These are phyloP conservation scores for Aspergillus fischeri DNA, from an alignment of 2,329 filamentous ascomycete species.

Conservation along the genomic window DNA sequence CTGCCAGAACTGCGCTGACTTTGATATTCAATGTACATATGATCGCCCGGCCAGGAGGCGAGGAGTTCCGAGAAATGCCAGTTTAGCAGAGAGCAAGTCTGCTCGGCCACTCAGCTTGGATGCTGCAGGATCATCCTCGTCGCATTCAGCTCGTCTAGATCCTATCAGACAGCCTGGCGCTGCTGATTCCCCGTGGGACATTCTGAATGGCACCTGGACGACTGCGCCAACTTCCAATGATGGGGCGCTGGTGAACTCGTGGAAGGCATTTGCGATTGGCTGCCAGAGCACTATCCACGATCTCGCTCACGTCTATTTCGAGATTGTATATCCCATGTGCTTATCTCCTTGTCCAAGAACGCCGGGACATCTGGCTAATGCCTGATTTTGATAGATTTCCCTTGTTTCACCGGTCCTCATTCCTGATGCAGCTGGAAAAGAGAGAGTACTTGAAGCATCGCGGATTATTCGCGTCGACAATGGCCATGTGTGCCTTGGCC, in stretches of 20 bases:
- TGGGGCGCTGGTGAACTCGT: neutral
- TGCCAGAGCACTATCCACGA: neutral
- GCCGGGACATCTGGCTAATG: neutral
- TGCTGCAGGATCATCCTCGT: neutral
- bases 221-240: neutral
- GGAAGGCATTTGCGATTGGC: neutral
- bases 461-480: neutral
- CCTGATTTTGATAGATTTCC: neutral
- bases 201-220: neutral
- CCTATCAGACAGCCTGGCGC: neutral
- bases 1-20: neutral
- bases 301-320: neutral
- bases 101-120: no score
- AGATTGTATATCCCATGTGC: neutral
- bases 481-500: neutral
- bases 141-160: neutral
- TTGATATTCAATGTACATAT: neutral
- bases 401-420: neutral
- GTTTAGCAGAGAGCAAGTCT: neutral
- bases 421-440: neutral
- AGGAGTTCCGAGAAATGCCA: neutral
- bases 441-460: neutral
- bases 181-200: neutral
- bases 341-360: neutral
- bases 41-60: neutral